Conservation (phyloP, 257 asterid genomes). For the Marsdenia floribunda region DNA sequence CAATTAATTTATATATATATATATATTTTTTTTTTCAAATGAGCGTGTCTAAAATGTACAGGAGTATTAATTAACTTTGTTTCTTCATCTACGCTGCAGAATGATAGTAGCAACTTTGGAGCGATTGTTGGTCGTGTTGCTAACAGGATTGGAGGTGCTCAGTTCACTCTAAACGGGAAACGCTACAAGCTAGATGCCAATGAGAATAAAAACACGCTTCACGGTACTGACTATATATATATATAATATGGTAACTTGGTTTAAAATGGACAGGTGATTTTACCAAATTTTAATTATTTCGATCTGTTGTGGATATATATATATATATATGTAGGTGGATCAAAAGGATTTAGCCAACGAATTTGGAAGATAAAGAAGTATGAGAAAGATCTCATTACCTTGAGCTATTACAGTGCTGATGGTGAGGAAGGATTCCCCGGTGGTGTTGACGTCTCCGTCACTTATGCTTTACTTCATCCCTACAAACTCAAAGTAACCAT, state of each 20-base stretch:
- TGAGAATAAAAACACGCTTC: constrained; percentile 57
- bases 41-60: no score
- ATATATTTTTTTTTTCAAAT: no score
- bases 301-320: no score
- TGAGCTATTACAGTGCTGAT: constrained; percentile 56
- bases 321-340: constrained; percentile 48
- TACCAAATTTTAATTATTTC: no score
- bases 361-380: constrained; percentile 59
- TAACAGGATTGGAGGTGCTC: constrained; percentile 76
- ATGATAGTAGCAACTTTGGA: constrained; percentile 53
- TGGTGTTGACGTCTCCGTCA: constrained; percentile 38
- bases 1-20: no score
- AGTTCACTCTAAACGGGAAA: constrained; percentile 58
- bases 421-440: constrained; percentile 98
- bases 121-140: constrained; percentile 82
- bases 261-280: no score
- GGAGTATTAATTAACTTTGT: no score
- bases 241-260: no score
- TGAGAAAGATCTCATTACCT: constrained; percentile 35
- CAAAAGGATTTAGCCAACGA: constrained; percentile 58
- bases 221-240: constrained; percentile 38
- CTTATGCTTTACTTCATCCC: constrained; percentile 37
- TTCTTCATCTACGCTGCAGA: constrained; percentile 31
- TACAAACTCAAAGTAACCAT: constrained; percentile 45
- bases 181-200: constrained; percentile 63